phyloP scores from a whole-genome alignment of 495 filamentous ascomycete genomes.

The Letharia lupina region DNA sequence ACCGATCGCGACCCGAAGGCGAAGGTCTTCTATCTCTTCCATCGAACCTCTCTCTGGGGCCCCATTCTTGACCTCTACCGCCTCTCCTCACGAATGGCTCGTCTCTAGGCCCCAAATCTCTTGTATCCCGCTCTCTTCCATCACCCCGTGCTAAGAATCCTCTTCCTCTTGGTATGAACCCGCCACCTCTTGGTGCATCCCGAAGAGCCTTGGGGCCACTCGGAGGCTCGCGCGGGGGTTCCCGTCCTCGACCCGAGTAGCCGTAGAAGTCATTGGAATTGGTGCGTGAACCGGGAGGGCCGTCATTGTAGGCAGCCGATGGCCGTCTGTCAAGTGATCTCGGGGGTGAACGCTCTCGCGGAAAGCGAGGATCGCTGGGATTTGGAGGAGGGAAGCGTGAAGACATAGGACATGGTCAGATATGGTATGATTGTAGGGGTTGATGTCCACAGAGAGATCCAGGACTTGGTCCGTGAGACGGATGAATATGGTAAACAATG shows the following conservation, averaged over 20 bases:
- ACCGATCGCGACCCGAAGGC: conserved; percentile 29
- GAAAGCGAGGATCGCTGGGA: conserved; percentile 37
- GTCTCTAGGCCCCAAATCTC: conserved; percentile 41
- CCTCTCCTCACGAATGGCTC: conserved; percentile 34
- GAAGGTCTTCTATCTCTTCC: conserved; percentile 26
- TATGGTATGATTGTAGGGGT: not conserved
- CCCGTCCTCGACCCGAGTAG: conserved; percentile 34
- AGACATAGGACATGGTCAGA: conserved; percentile 25
- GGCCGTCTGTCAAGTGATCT: conserved; percentile 43
- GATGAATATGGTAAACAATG: not conserved
- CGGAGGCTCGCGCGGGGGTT: conserved; percentile 48
- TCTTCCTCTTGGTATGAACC: conserved; percentile 38
- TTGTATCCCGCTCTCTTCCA: conserved; percentile 33
- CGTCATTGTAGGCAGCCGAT: conserved; percentile 39
- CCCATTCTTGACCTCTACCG: conserved; percentile 27
- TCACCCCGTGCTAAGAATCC: conserved; percentile 40
- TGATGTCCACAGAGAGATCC: not conserved
- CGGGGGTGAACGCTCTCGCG: conserved; percentile 50
- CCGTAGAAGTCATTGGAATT: conserved; percentile 41
- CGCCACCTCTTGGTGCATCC: conserved; percentile 51
- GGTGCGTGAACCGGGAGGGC: conserved; percentile 40
- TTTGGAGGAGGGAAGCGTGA: conserved; percentile 29
- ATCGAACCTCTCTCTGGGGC: conserved; percentile 27
- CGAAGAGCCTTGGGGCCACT: conserved; percentile 62
- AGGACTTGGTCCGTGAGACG: not conserved